Evolutionary conservation across 2,329 filamentous ascomycete species (phyloP), one percentile per base, ranked within the genome.

Genomic region (Hymenotorrendiella dingleyae): DNA sequence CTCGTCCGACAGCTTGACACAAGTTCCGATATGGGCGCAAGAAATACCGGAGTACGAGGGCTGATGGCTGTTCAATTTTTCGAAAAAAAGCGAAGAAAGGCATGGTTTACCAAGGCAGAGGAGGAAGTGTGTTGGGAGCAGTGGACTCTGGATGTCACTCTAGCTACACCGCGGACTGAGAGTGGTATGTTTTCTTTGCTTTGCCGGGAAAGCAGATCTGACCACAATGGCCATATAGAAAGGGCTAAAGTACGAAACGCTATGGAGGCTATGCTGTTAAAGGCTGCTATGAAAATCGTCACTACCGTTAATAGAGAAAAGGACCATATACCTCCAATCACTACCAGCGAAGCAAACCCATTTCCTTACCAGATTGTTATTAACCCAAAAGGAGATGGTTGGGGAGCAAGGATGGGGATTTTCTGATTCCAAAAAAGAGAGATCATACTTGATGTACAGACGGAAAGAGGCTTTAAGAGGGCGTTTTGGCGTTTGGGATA

Each of bases 121-220:
- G 90, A 97, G 63, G 90, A 96, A 64, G 81, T 96, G 14, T 94
- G 89, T 64, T 98, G 93, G 93, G 93, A 97, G 72, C 82, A 80
- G 59, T 98, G 93, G 93, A 88, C 86, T 33, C 69, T 98, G 53
- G 87, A 94, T 64, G 86, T 97, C 38, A 94, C 89, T n/a, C 80
- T 96, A 42, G 87, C 89, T 8, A 89, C 88, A 55, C 90, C 91
- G 22, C 73, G 84, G 59, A 95, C 87, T 9, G 91, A 97, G 59
- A 86, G 80, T 52, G 89, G 88, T 94, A 69, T 56, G 81, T n/a
- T n/a, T n/a, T 62, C 35, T 26, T 21, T 32, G 11, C 16, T 39
- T 11, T 20, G 19, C 19, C 17, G 22, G 17, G 35, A 28, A 19
- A n/a, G n/a, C 16, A n/a, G n/a, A n/a, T n/a, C n/a, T n/a, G n/a